phyloP scores from a whole-genome alignment of 1,284 basidiomycete species.

The Cutaneotrichosporon sp. region DNA sequence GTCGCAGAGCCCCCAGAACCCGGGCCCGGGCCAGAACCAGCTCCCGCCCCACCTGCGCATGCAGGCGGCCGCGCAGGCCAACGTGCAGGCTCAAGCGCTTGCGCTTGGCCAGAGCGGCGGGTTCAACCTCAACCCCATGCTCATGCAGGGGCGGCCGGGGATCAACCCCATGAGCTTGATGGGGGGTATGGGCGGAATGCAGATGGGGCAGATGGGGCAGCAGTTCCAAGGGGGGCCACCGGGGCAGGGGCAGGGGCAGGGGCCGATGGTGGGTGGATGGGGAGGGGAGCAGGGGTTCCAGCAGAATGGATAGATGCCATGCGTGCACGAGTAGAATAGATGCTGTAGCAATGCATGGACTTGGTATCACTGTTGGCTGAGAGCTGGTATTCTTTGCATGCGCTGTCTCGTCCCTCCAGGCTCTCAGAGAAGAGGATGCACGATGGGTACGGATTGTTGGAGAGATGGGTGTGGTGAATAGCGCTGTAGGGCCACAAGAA shows the following conservation, averaged over 20 bases:
- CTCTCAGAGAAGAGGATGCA: too few relatives aligned
- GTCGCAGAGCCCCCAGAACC: neutral
- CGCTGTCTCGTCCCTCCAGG: too few relatives aligned
- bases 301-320: neutral
- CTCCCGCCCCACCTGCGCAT: neutral
- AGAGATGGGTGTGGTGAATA: too few relatives aligned
- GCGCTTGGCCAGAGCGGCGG: slow-evolving; percentile 11
- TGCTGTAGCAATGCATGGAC: neutral
- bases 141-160: slow-evolving; percentile 8
- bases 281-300: slow-evolving; percentile 6
- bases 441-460: too few relatives aligned
- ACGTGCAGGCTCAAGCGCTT: slow-evolving; percentile 20
- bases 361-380: too few relatives aligned
- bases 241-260: neutral
- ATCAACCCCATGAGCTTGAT: slow-evolving; percentile 2
- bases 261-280: slow-evolving; percentile 9
- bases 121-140: slow-evolving; percentile 9
- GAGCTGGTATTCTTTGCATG: too few relatives aligned
- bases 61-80: slow-evolving; percentile 8
- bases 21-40: slow-evolving; percentile 4
- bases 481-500: too few relatives aligned
- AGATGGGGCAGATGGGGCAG: slow-evolving; percentile 5
- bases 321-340: neutral
- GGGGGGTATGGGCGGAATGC: slow-evolving; percentile 4
- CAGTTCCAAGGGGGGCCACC: neutral